Percentiles rank a stretch among this genome's conserved stretches.
Evolutionary conservation across 1,284 basidiomycete species (phyloP).

Genomic region (Apiotrichum laibachii): DNA sequence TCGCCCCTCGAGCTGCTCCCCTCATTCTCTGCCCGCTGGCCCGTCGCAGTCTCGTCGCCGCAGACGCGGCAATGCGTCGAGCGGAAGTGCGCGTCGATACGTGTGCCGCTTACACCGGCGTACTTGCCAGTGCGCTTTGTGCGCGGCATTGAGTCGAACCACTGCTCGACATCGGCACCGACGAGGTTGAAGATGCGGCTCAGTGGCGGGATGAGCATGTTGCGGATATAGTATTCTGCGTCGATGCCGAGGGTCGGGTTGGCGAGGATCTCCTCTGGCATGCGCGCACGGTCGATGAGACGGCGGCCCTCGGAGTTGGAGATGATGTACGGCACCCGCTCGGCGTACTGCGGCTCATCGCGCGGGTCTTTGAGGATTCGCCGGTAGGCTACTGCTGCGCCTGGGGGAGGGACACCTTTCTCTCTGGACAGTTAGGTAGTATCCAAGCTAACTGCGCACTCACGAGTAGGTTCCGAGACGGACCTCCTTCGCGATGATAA

Average conservation of each 20-base stretch:
- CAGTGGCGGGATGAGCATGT: constrained; percentile 83
- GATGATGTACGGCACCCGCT: constrained; percentile 90
- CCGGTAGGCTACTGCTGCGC: constrained; percentile 78
- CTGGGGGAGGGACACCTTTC: constrained; percentile 80
- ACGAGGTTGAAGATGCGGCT: constrained; percentile 87
- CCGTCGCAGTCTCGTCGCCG: background rate
- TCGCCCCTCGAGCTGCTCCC: background rate
- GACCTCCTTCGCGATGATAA: constrained; percentile 92
- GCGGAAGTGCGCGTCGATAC: constrained; percentile 25
- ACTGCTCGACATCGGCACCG: constrained; percentile 80
- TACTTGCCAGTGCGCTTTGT: constrained; percentile 53
- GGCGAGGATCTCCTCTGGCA: constrained; percentile 72
- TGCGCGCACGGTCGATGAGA: constrained; percentile 76
- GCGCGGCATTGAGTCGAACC: constrained; percentile 84
- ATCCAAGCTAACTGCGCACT: constrained; percentile 26
- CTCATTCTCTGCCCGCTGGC: too few species aligned
- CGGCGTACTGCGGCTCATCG: constrained; percentile 85
- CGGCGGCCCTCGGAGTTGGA: constrained; percentile 64
- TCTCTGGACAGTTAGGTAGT: constrained; percentile 55
- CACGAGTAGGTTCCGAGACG: constrained; percentile 86
- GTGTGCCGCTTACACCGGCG: constrained; percentile 1
- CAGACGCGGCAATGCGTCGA: constrained; percentile 13
- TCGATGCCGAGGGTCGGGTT: constrained; percentile 71
- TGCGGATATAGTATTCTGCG: constrained; percentile 83
- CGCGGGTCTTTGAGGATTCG: constrained; percentile 71